phyloP scores from a whole-genome alignment of 2,329 filamentous ascomycete species.

The Ceratocystis eucalypticola region DNA sequence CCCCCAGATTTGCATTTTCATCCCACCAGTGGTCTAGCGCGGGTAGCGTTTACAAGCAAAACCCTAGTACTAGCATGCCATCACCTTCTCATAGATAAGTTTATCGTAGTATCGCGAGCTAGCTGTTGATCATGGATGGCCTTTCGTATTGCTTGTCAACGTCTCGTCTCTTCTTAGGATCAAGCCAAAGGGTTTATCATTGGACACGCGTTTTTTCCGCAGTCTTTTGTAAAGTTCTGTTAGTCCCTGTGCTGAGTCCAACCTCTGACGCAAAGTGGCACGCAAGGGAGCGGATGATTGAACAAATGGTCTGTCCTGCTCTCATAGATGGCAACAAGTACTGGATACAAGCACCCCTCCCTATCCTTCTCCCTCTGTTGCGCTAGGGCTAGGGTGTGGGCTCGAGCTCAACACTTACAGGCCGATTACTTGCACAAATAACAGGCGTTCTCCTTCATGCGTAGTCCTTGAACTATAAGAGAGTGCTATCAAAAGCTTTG shows the following conservation, averaged over 20 bases:
- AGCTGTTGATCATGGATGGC: neutral
- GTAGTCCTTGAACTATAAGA: too few species aligned
- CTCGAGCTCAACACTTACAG: neutral
- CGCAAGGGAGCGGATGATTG: conserved; percentile 13
- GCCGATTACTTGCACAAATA: neutral
- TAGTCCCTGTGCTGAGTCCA: neutral
- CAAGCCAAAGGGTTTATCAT: too few species aligned
- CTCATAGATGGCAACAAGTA: neutral
- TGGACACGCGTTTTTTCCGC: too few species aligned
- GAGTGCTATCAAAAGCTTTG: too few species aligned
- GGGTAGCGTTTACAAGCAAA: too few species aligned
- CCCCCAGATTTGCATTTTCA: conserved; percentile 9
- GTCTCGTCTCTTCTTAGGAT: neutral
- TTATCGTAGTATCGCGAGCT: too few species aligned
- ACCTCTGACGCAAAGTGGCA: conserved; percentile 4
- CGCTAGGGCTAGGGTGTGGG: neutral
- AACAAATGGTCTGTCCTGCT: neutral
- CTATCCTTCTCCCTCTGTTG: neutral
- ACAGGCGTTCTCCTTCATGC: too few species aligned
- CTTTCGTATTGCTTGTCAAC: neutral
- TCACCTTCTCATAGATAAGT: too few species aligned
- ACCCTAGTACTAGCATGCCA: too few species aligned
- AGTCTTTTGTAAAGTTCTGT: neutral
- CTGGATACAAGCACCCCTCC: neutral
- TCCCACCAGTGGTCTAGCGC: conserved; percentile 2